Conservation (phyloP, 2,329 filamentous ascomycete species). For the Botryotinia globosa region DNA sequence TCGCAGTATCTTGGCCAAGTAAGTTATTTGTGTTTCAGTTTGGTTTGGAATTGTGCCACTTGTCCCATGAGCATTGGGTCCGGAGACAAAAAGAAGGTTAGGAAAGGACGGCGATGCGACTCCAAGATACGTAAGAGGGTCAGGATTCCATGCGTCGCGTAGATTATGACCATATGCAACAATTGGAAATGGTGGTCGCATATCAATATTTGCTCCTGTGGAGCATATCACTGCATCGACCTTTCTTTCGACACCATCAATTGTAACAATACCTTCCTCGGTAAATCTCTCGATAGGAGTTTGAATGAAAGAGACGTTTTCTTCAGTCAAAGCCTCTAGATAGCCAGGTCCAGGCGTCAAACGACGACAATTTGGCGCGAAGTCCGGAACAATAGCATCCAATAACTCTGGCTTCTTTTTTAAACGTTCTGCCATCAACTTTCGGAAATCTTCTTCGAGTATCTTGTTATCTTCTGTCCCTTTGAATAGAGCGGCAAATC, state of each 20-base stretch:
- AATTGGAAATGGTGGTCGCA: slow-evolving; percentile 60
- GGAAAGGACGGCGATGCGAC: slow-evolving; percentile 63
- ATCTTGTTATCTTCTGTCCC: slow-evolving; percentile 41
- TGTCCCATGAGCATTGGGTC: slow-evolving; percentile 52
- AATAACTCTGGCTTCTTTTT: slow-evolving; percentile 42
- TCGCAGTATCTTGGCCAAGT: slow-evolving; percentile 64
- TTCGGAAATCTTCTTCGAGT: slow-evolving; percentile 39
- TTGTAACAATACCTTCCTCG: slow-evolving; percentile 56
- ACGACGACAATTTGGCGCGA: slow-evolving; percentile 45
- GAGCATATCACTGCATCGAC: slow-evolving; percentile 67
- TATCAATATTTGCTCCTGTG: slow-evolving; percentile 62
- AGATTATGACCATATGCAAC: slow-evolving; percentile 54
- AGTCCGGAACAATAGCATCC: slow-evolving; percentile 41
- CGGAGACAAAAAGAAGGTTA: slow-evolving; percentile 63
- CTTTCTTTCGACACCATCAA: slow-evolving; percentile 53
- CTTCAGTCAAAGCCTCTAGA: slow-evolving; percentile 59
- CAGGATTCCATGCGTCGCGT: slow-evolving; percentile 53
- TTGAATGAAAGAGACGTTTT: slow-evolving; percentile 61
- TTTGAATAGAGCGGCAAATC: slow-evolving; percentile 53
- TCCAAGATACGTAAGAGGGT: slow-evolving; percentile 66
- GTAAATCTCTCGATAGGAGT: slow-evolving; percentile 58
- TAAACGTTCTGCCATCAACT: slow-evolving; percentile 44
- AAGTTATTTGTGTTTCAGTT: slow-evolving; percentile 63
- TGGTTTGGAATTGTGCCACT: slow-evolving; percentile 66
- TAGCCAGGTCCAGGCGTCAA: slow-evolving; percentile 55